phyloP scores from a whole-genome alignment of 2,329 filamentous ascomycete genomes.

The Neofusicoccum laricinum region DNA sequence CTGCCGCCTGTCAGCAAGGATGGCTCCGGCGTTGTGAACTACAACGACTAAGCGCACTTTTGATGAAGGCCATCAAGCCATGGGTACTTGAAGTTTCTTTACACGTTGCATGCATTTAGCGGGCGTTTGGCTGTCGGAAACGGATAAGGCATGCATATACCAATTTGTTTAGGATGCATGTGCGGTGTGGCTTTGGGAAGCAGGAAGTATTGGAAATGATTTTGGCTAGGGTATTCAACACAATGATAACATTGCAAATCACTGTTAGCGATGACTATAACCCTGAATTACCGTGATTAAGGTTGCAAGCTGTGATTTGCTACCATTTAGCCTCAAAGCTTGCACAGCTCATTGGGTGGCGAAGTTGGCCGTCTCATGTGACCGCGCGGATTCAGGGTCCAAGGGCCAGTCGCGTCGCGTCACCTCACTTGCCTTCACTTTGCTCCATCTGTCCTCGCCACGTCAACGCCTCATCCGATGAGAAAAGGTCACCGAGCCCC shows the following conservation, averaged over 20 bases:
- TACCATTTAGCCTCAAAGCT: background rate
- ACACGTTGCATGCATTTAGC: background rate
- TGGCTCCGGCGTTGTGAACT: constrained; percentile 54
- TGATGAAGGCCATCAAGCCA: too few relatives aligned
- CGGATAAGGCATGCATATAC: background rate
- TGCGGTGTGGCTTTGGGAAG: background rate
- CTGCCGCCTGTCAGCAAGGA: constrained; percentile 55
- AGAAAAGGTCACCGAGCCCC: too few relatives aligned
- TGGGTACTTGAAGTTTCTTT: background rate
- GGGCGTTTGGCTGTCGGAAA: background rate
- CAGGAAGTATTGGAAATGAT: background rate
- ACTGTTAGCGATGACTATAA: background rate
- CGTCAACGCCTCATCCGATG: background rate
- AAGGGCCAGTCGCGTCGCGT: background rate
- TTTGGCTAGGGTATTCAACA: background rate
- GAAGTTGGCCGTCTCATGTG: background rate
- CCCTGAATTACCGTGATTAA: background rate
- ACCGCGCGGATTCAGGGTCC: background rate
- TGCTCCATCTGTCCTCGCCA: too few relatives aligned
- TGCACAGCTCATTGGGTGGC: background rate
- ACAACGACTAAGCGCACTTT: constrained; percentile 46
- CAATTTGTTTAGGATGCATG: background rate
- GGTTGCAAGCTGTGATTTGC: background rate
- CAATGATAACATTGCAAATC: background rate
- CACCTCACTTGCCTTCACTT: background rate